Percentiles rank a stretch among this genome's conserved stretches.
Conservation (phyloP, 805 yeast genomes). For the Alloascoidea hylecoeti region DNA sequence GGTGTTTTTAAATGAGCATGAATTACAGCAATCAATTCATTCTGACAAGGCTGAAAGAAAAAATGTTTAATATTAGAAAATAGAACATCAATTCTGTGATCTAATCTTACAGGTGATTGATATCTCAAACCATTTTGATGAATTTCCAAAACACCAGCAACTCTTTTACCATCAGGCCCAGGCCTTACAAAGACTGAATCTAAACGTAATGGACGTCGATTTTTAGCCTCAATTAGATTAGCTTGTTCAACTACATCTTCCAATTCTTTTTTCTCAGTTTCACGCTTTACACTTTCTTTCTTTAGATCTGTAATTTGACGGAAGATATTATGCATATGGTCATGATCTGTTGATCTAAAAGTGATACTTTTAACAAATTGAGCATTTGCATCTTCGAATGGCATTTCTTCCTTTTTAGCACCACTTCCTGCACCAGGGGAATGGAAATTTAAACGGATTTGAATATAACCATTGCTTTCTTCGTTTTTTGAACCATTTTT, state of each 20-base stretch:
- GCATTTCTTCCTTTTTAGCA: conserved; percentile 63
- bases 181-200: conserved; percentile 90
- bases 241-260: conserved; percentile 95
- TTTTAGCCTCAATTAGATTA: conserved; percentile 64
- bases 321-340: conserved; percentile 80
- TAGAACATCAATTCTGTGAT: conserved; percentile 76
- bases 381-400: conserved; percentile 84
- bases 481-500: conserved; percentile 92
- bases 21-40: conserved; percentile 82
- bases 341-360: conserved; percentile 79
- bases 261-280: conserved; percentile 77
- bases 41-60: conserved; percentile 92
- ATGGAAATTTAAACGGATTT: conserved; percentile 78
- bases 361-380: conserved; percentile 81
- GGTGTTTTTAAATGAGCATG: conserved; percentile 91
- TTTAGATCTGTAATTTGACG: conserved; percentile 86
- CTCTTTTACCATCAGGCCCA: conserved; percentile 92
- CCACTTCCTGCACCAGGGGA: conserved; percentile 81
- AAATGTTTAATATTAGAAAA: conserved; percentile 87
- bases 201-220: conserved; percentile 73
- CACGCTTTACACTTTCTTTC: conserved; percentile 82
- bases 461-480: conserved; percentile 92
- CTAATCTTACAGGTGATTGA: conserved; percentile 73
- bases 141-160: conserved; percentile 79
- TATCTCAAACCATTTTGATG: conserved; percentile 95